phyloP scores from a whole-genome alignment of 768 basidiomycete species.

The Amanita exitialis region DNA sequence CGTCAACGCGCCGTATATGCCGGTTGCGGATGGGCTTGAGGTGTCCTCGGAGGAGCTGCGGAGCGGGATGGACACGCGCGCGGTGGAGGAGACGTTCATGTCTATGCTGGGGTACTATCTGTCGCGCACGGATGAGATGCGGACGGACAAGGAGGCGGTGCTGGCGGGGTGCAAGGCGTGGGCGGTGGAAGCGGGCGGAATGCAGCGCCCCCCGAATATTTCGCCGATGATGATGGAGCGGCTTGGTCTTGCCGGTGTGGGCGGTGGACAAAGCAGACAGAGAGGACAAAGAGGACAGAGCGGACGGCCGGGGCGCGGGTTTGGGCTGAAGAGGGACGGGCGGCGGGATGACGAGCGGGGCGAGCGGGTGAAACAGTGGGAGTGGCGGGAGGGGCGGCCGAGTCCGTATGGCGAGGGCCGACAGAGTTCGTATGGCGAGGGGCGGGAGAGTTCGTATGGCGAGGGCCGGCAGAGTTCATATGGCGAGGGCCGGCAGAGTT shows the following conservation, averaged over 20 bases:
- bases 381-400: neutral
- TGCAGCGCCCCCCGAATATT: conserved; percentile 41
- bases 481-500: neutral
- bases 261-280: neutral
- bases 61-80: conserved; percentile 32
- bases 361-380: neutral
- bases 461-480: neutral
- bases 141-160: conserved; percentile 30
- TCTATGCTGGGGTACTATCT: conserved; percentile 69
- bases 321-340: neutral
- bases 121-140: conserved; percentile 36
- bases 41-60: conserved; percentile 20
- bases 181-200: conserved; percentile 45
- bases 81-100: conserved; percentile 51
- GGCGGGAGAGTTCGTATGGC: neutral
- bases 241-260: conserved; percentile 23
- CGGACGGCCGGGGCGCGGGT: neutral
- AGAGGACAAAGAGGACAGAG: neutral
- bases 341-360: neutral
- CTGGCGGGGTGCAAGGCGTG: conserved; percentile 53
- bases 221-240: conserved; percentile 34
- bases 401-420: neutral
- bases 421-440: no score
- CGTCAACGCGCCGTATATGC: conserved; percentile 7
- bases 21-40: conserved; percentile 19